Percentiles rank a stretch among this genome's conserved stretches.
phyloP scores from a whole-genome alignment of 495 filamentous ascomycete species.

The Penicillium antarcticum region DNA sequence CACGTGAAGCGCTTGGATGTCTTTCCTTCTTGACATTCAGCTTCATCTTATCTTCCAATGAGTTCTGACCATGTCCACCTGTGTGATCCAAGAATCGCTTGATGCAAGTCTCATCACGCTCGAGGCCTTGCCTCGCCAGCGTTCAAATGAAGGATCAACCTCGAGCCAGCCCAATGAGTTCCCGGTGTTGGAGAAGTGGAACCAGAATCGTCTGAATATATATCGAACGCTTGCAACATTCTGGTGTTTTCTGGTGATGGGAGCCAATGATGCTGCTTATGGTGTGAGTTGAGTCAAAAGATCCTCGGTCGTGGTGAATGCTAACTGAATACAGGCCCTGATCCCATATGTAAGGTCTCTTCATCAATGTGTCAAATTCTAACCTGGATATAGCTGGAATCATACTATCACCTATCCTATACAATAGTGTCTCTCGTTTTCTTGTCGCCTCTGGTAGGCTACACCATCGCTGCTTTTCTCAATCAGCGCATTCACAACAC shows the following conservation, averaged over 20 bases:
- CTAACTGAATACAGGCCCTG: constrained; percentile 46
- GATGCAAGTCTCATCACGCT: constrained; percentile 15
- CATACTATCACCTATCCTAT: constrained; percentile 56
- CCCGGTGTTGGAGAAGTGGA: constrained; percentile 54
- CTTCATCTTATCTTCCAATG: background rate
- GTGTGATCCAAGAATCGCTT: constrained; percentile 7
- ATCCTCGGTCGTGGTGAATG: background rate
- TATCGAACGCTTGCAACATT: constrained; percentile 64
- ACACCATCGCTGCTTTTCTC: constrained; percentile 53
- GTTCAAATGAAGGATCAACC: background rate
- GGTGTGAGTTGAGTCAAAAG: constrained; percentile 53
- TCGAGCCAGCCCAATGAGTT: constrained; percentile 5
- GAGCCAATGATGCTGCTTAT: constrained; percentile 76
- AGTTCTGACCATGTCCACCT: constrained; percentile 6
- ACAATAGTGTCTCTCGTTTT: constrained; percentile 61
- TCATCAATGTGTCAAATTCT: background rate
- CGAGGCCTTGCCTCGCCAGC: constrained; percentile 14
- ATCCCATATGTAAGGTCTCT: constrained; percentile 48
- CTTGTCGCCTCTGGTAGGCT: constrained; percentile 58
- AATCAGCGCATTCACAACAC: constrained; percentile 55
- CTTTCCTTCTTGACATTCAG: no score
- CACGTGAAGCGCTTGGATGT: no score
- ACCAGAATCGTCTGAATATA: constrained; percentile 62
- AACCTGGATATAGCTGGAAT: constrained; percentile 46
- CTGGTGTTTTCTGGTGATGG: constrained; percentile 74